Conservation (phyloP, 2,329 filamentous ascomycete genomes). For the Elsinoe perseae region DNA sequence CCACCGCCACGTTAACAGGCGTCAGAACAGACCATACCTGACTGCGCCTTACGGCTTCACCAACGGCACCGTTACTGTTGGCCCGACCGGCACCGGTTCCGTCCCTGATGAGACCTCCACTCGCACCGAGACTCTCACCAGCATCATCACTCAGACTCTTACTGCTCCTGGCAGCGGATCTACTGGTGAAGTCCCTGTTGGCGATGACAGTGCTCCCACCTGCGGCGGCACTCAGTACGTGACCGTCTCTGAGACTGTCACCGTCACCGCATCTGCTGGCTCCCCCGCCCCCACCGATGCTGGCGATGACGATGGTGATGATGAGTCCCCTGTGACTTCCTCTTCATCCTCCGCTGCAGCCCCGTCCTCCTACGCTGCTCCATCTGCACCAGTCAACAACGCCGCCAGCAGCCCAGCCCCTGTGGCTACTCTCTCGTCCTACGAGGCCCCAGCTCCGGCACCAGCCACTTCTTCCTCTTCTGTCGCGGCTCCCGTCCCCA, state of each 20-base stretch:
- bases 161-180: conserved; percentile 6
- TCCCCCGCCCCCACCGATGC: conserved; percentile 1
- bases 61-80: conserved; percentile 8
- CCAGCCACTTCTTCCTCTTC: conserved; percentile 28
- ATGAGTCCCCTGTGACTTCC: not conserved
- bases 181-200: conserved; percentile 12
- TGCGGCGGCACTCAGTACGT: conserved; percentile 12
- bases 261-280: conserved; percentile 14
- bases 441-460: conserved; percentile 19
- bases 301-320: conserved; percentile 2
- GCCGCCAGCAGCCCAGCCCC: conserved; percentile 9
- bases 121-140: conserved; percentile 13
- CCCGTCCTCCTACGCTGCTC: conserved; percentile 4
- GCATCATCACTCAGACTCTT: conserved; percentile 9
- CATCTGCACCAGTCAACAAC: conserved; percentile 10
- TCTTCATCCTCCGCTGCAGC: conserved; percentile 15
- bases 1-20: conserved; percentile 6
- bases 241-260: conserved; percentile 15
- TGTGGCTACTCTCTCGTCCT: conserved; percentile 16
- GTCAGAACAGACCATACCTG: conserved; percentile 1
- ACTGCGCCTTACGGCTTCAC: conserved; percentile 10
- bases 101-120: conserved; percentile 1
- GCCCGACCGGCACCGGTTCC: conserved; percentile 5
- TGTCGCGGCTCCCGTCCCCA: conserved; percentile 9
- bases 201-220: not conserved